These are phyloP conservation scores for Sporothrix phasma DNA, from an alignment of 2,329 filamentous ascomycete species.

Conservation along the genomic window DNA sequence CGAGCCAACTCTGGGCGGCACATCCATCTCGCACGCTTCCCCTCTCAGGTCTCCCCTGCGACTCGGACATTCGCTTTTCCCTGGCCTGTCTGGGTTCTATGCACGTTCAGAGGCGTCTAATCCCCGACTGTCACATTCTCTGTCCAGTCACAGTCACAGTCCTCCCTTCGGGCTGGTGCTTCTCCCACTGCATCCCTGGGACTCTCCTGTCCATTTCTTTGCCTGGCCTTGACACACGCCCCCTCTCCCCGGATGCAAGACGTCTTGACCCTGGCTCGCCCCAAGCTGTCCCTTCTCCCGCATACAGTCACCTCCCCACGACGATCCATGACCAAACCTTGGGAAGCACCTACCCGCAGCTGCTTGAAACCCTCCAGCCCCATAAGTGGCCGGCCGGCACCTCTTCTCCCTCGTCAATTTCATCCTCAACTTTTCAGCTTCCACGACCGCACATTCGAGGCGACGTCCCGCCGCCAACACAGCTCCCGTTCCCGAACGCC, in stretches of 20 bases:
- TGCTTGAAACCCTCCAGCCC: background rate
- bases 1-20: background rate
- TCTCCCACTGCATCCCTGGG: background rate
- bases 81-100: background rate
- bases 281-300: background rate
- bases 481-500: constrained; percentile 6
- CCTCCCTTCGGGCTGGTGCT: background rate
- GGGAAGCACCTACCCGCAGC: constrained; percentile 11
- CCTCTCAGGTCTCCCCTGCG: background rate
- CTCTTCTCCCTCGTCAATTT: background rate
- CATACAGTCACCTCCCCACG: background rate
- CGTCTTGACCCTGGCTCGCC: constrained; percentile 2
- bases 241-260: constrained; percentile 5
- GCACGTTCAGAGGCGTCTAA: background rate
- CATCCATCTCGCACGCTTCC: background rate
- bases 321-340: constrained; percentile 5
- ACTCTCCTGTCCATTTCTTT: background rate
- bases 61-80: background rate
- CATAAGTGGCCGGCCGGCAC: background rate
- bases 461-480: constrained; percentile 4
- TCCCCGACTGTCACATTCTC: background rate
- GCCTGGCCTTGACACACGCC: background rate
- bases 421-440: background rate
- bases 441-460: constrained; percentile 8
- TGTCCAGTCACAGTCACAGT: background rate